Base-by-base conservation (phyloP, 129 eudicot species). In the Ambrosia trifida region DNA sequence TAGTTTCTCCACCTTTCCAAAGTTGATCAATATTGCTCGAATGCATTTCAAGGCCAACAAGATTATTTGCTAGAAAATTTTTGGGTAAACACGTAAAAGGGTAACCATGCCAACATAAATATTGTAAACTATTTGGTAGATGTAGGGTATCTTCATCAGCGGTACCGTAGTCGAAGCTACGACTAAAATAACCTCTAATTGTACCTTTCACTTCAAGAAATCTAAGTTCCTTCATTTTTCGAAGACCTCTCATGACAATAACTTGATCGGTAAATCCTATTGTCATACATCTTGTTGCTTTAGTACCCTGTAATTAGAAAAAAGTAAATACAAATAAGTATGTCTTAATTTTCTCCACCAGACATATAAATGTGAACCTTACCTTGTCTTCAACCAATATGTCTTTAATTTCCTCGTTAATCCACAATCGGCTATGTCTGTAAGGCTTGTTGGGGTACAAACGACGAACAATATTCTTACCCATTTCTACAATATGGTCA, bases 221-320 rank as follows among this genome's bases (percentile, higher is more conserved):
- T 69, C 64, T 36, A 35, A 69, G 74, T 5, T 53, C 17, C 20
- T 52, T 69, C 74, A 69, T 19, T 3, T 69, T 53, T 52, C 7
- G 51, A 69, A 69, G 51, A 19, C 74, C 64, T 69, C 18, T 51
- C 64, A 51, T 33, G 18, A 24, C 12, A 14, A 13, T 43, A 19
- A 9, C 3, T 46, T 38, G 6, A 4, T 24, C 10, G 9, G 0
- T 4, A 0, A 1, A 5, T 2, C 1, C 4, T 11, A 52, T 11
- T 5, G 13, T 17, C 17, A 69, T 35, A 52, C 64, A 52, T 35
- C 35, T 52, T 69, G 20, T 52, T 52, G 18, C 36, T 33, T 69
- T 36, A 11, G 51, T 52, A 6, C 74, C 64, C 74, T 69, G 7
- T 18, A 18, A 18, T 17, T 2, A 8, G 2, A 69, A 52, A 69